Conservation (phyloP, 257 asterid species). For the Rauvolfia tetraphylla region DNA sequence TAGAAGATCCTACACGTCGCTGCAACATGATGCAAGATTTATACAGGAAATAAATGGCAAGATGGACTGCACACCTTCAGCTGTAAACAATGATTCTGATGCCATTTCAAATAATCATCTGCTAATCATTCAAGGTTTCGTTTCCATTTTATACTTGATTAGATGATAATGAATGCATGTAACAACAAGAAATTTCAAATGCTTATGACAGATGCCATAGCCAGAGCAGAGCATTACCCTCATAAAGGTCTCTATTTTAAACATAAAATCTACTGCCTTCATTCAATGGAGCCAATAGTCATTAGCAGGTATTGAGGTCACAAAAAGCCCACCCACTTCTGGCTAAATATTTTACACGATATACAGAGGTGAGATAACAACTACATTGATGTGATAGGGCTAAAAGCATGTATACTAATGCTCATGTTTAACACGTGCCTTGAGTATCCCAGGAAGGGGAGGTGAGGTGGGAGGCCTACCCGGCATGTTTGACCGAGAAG, state of each 20-base stretch:
- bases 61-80: too few relatives aligned
- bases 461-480: constrained; percentile 61
- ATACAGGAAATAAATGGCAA: too few relatives aligned
- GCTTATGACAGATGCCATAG: constrained; percentile 7
- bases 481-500: constrained; percentile 34
- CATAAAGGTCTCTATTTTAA: background rate
- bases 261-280: constrained; percentile 7
- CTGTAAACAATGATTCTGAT: too few relatives aligned
- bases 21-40: too few relatives aligned
- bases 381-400: constrained; percentile 6
- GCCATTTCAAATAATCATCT: too few relatives aligned
- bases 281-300: constrained; percentile 14
- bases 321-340: constrained; percentile 22
- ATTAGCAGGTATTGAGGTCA: constrained; percentile 24
- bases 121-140: background rate
- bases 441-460: constrained; percentile 83
- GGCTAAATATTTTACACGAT: constrained; percentile 43
- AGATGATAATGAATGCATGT: constrained; percentile 6
- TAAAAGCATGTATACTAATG: constrained; percentile 29
- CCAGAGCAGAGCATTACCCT: constrained; percentile 4
- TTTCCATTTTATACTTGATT: background rate
- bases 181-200: background rate
- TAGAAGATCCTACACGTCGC: too few relatives aligned
- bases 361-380: constrained; percentile 40
- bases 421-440: constrained; percentile 84